Conservation (phyloP, 2,329 filamentous ascomycete genomes). For the Pseudogymnoascus pannorum region DNA sequence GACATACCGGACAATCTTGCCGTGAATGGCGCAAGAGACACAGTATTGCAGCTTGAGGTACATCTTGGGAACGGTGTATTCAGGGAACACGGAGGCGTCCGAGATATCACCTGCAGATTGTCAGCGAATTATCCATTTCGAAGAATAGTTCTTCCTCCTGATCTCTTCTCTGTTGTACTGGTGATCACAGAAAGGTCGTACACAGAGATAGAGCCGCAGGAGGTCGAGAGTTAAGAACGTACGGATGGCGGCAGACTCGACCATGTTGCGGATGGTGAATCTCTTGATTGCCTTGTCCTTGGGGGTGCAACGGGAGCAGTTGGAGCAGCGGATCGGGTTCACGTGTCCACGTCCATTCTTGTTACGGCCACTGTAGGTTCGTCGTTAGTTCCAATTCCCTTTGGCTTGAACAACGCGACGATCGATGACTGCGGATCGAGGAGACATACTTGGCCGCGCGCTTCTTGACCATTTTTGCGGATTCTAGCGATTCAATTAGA, state of each 20-base stretch:
- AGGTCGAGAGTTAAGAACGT: constrained; percentile 42
- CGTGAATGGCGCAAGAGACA: constrained; percentile 99
- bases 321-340: constrained; percentile 95
- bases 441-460: constrained; percentile 57
- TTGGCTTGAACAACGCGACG: not conserved
- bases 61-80: constrained; percentile 99
- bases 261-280: constrained; percentile 99
- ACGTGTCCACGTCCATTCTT: constrained; percentile 99
- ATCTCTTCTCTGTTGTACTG: not conserved
- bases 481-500: constrained; percentile 33
- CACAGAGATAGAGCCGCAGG: not conserved
- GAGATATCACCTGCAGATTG: constrained; percentile 86
- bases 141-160: not conserved
- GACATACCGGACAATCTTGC: constrained; percentile 99
- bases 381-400: constrained; percentile 11
- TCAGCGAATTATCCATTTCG: constrained; percentile 11
- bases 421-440: not conserved
- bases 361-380: constrained; percentile 75
- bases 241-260: constrained; percentile 99
- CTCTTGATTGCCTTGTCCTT: constrained; percentile 99
- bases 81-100: constrained; percentile 96
- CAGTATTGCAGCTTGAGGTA: constrained; percentile 99
- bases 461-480: constrained; percentile 65
- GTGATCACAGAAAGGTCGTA: constrained; percentile 9
- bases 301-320: constrained; percentile 61